A percentile compares a stretch with the other conserved stretches of the same genome.
Evolutionary conservation across 169 alveolate species (phyloP).

Genomic region (Sarcocystis neurona): DNA sequence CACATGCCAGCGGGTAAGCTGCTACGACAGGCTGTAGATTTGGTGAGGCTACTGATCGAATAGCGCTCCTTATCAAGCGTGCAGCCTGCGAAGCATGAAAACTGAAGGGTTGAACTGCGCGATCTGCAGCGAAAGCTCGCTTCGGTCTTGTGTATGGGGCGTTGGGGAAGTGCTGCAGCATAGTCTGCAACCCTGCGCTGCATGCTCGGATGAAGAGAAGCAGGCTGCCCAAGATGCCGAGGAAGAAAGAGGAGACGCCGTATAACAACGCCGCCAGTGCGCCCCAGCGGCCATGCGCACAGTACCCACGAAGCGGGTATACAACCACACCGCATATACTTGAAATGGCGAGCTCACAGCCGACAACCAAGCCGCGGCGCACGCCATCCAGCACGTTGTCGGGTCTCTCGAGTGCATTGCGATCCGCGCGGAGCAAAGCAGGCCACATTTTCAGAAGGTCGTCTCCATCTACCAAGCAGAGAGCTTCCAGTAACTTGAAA

Average conservation of each 20-base stretch:
- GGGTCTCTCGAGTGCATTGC: constrained; percentile 49
- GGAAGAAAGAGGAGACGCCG: constrained; percentile 30
- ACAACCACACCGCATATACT: background rate
- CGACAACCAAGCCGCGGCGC: background rate
- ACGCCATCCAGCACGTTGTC: constrained; percentile 46
- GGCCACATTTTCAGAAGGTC: constrained; percentile 55
- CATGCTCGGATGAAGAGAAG: constrained; percentile 1
- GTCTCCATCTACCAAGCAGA: constrained; percentile 49
- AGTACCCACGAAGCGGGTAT: background rate
- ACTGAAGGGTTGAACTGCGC: background rate
- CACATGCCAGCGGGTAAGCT: constrained; percentile 43
- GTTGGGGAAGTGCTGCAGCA: background rate
- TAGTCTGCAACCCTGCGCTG: background rate
- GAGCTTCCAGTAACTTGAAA: constrained; percentile 17
- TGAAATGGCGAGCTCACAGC: background rate
- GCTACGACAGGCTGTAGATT: constrained; percentile 44
- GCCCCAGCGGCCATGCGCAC: background rate
- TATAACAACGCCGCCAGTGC: background rate
- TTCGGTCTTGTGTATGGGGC: background rate
- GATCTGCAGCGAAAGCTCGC: background rate
- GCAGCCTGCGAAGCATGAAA: constrained; percentile 16
- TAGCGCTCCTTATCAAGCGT: background rate
- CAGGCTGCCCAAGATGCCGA: background rate
- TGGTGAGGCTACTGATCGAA: constrained; percentile 1
- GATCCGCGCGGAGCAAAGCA: constrained; percentile 29